Percentiles rank a stretch among this genome's conserved stretches.
phyloP scores from a whole-genome alignment of 768 basidiomycete species.

The Phaeotremella fagi region DNA sequence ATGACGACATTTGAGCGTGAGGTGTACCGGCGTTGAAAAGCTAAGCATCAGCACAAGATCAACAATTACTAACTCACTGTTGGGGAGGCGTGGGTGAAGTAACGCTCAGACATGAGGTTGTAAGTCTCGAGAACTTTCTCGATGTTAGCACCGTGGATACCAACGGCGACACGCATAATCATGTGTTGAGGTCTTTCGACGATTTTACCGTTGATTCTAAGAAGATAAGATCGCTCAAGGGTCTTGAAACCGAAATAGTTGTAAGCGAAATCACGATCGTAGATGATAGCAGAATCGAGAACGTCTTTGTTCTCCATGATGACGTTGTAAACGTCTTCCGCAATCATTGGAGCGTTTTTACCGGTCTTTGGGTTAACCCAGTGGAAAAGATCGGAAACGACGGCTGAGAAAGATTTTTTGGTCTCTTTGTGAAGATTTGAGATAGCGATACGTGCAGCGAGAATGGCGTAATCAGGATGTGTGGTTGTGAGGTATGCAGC shows the following conservation, averaged over 20 bases:
- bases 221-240: slow-evolving; percentile 92
- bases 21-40: slow-evolving; percentile 98
- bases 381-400: slow-evolving; percentile 81
- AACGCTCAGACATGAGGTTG: slow-evolving; percentile 94
- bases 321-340: slow-evolving; percentile 73
- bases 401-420: slow-evolving; percentile 90
- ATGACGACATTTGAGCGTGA: slow-evolving; percentile 84
- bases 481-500: slow-evolving; percentile 96
- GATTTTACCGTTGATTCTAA: slow-evolving; percentile 87
- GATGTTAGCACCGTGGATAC: slow-evolving; percentile 85
- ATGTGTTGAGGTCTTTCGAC: slow-evolving; percentile 98
- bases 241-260: slow-evolving; percentile 99
- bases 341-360: slow-evolving; percentile 80
- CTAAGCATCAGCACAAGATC: slow-evolving; percentile 13
- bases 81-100: slow-evolving; percentile 97
- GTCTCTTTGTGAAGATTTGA: slow-evolving; percentile 99
- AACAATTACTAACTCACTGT: slow-evolving; percentile 48
- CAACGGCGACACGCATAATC: slow-evolving; percentile 99
- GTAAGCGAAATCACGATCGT: slow-evolving; percentile 96
- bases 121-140: slow-evolving; percentile 81
- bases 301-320: slow-evolving; percentile 73
- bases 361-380: slow-evolving; percentile 98
- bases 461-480: slow-evolving; percentile 95
- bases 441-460: slow-evolving; percentile 96
- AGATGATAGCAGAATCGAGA: slow-evolving; percentile 92